Evolutionary conservation across 2,329 filamentous ascomycete species (phyloP), one percentile per base, ranked within the genome.

Genomic region (Verticillium albo-atrum): DNA sequence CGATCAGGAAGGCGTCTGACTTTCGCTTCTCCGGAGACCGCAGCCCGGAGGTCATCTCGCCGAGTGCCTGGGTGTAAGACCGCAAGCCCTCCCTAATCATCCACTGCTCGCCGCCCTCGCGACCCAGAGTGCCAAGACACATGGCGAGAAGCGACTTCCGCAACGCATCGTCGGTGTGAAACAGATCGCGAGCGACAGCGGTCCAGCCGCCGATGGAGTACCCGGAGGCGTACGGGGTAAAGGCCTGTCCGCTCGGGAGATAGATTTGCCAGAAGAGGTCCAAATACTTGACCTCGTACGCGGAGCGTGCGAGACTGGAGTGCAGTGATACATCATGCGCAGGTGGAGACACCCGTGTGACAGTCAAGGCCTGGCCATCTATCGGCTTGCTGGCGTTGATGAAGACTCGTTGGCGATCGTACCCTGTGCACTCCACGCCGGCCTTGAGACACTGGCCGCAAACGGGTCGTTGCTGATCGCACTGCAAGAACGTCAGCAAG

Each of bases 151-250:
- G 53, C 1, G 63, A 62, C 37, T 60, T 62, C 3, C 58, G 56
- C 28, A 63, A 23, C 26, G 58, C 62, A 1, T 26, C 26, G 25
- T 68, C 65, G 26, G 62, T 62, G 23, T 62, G 54, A 26, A 65
- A 67, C 9, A 66, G 62, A 6, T 63, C 60, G 14, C 61, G 58
- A 26, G 63, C 62, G 7, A 63, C 54, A 5, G 58, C 57, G n/a
- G 65, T 63, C 67, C 66, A 68, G 28, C 65, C 65, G 17, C 58
- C 57, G 27, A 58, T 51, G 17, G 58, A 55, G 27, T 57, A 62
- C 20, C 57, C 27, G 25, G 14, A 17, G 28, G 58, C 47, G 30
- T 56, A 52, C 15, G 34, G 10, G 4, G 58, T 42, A 3, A 42
- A 58, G 2, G 42, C 15, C 12, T 57, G 57, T 4, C 60, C 59